Conservation (phyloP, 164 flowering plant species). For the Tinospora cordifolia region DNA sequence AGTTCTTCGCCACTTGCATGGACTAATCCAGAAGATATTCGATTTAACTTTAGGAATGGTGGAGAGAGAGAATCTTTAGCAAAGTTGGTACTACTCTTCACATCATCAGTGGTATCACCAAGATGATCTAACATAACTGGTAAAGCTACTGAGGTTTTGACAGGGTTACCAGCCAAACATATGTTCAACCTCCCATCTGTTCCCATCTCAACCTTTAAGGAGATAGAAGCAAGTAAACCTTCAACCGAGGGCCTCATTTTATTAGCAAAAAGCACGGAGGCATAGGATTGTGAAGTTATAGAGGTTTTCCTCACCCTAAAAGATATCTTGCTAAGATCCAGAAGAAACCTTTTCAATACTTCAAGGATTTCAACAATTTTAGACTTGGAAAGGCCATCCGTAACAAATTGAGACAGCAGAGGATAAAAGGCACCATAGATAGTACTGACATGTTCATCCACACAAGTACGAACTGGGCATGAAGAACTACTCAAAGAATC, state of each 20-base stretch:
- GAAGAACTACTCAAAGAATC: constrained; percentile 45
- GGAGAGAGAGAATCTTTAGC: constrained; percentile 37
- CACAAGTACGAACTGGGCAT: constrained; percentile 69
- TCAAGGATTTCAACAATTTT: constrained; percentile 41
- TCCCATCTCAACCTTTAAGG: constrained; percentile 38
- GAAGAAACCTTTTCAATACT: constrained; percentile 33
- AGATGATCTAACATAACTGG: constrained; percentile 75
- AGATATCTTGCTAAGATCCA: constrained; percentile 38
- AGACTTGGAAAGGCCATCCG: constrained; percentile 30
- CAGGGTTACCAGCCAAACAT: constrained; percentile 67
- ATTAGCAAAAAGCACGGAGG: constrained; percentile 18
- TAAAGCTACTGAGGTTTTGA: constrained; percentile 62
- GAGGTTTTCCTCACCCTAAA: constrained; percentile 49
- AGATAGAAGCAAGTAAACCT: constrained; percentile 47
- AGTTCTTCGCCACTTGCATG: constrained; percentile 93
- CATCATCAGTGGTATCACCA: constrained; percentile 40
- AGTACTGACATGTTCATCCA: constrained; percentile 71
- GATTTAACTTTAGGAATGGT: constrained; percentile 57
- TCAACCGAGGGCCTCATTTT: constrained; percentile 35
- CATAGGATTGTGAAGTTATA: constrained; percentile 25
- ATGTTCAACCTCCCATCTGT: constrained; percentile 36
- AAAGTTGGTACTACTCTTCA: constrained; percentile 28
- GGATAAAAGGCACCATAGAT: constrained; percentile 55
- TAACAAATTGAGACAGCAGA: constrained; percentile 37
- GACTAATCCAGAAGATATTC: constrained; percentile 77